These are phyloP conservation scores for Xerophyta viscosa DNA, from an alignment of 106 monocot species.

Conservation along the genomic window DNA sequence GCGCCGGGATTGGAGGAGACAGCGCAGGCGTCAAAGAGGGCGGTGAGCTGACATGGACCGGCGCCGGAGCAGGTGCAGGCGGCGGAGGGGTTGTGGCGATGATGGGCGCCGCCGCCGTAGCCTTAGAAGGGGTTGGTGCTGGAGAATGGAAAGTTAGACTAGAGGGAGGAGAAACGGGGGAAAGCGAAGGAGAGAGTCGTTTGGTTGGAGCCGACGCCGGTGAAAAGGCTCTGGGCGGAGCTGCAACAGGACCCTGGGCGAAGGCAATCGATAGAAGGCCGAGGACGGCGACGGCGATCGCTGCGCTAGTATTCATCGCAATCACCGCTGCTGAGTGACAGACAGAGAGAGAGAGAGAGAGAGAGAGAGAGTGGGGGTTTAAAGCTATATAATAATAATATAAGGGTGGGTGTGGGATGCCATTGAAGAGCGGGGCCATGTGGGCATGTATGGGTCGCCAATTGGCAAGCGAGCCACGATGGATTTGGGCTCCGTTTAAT, in stretches of 20 bases:
- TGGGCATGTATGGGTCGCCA: too few species aligned
- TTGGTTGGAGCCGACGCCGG: neutral
- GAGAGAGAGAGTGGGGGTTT: too few species aligned
- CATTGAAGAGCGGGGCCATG: too few species aligned
- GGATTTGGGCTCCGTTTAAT: too few species aligned
- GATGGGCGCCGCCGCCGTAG: neutral
- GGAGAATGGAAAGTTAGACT: neutral
- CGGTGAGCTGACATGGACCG: neutral
- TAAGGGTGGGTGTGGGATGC: too few species aligned
- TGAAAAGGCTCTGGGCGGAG: neutral
- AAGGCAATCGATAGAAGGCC: neutral
- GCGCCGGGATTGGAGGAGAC: neutral
- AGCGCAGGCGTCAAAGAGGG: neutral
- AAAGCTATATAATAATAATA: too few species aligned
- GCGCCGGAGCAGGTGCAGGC: neutral
- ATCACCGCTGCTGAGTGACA: too few species aligned
- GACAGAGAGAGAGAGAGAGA: too few species aligned
- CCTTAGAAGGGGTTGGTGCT: neutral
- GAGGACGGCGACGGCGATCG: conserved; percentile 4
- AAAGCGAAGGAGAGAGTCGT: neutral
- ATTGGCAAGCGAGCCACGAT: too few species aligned
- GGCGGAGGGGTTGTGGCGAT: neutral
- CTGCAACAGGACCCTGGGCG: neutral
- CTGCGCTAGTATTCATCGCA: conserved; percentile 2
- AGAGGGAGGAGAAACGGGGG: neutral